phyloP scores from a whole-genome alignment of 306 rosid genomes.

The Comarum palustre region DNA sequence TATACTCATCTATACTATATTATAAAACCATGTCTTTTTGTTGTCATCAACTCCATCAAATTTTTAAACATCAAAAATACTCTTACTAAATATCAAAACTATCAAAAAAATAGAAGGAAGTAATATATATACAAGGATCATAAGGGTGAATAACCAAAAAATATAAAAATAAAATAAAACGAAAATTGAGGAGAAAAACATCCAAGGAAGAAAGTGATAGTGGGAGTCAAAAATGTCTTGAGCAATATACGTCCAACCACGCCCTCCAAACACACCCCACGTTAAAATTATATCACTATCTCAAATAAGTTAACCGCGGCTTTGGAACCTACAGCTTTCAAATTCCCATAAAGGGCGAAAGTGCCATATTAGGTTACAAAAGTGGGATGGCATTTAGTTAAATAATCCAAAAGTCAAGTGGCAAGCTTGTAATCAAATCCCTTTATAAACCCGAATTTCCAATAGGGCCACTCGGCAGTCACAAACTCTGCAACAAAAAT shows the following conservation, averaged over 20 bases:
- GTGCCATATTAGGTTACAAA: constrained; percentile 22
- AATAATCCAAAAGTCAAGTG: constrained; percentile 49
- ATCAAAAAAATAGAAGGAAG: too few relatives aligned
- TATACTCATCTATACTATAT: too few relatives aligned
- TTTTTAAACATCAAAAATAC: too few relatives aligned
- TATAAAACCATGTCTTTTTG: too few relatives aligned
- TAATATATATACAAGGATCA: too few relatives aligned
- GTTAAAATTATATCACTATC: constrained; percentile 19
- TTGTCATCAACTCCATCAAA: too few relatives aligned
- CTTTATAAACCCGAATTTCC: constrained; percentile 23
- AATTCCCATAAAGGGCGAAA: constrained; percentile 11
- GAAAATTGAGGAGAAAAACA: too few relatives aligned
- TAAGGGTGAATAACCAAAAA: too few relatives aligned
- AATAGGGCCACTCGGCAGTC: neutral
- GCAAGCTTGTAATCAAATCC: constrained; percentile 32
- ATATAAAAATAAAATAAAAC: too few relatives aligned
- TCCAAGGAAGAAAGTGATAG: too few relatives aligned
- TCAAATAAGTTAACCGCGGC: constrained; percentile 28
- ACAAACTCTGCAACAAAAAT: constrained; percentile 24
- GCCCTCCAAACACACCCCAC: neutral
- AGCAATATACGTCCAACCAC: constrained; percentile 11
- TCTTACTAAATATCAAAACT: too few relatives aligned
- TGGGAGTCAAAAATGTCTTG: too few relatives aligned
- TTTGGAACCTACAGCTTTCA: constrained; percentile 17
- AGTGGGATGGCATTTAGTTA: constrained; percentile 29